Evolutionary conservation across 345 rosid genomes (phyloP), one percentile per base, ranked within the genome.

Genomic region (Rhodomyrtus tomentosa): DNA sequence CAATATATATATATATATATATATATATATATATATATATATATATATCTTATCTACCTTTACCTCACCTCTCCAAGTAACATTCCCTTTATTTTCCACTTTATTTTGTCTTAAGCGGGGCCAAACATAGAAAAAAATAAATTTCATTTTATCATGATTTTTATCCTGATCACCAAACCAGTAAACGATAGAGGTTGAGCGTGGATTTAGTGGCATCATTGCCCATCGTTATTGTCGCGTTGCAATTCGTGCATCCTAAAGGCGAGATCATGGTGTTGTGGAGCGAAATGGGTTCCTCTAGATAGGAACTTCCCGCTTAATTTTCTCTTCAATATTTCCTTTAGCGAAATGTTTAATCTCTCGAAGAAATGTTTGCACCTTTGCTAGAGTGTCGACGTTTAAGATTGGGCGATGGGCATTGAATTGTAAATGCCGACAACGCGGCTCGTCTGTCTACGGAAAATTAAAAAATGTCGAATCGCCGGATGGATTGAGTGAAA

Each of bases 351-450:
- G 8, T 59, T n/a, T 56, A 29, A 20, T 0, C 73, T 29, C 40
- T 27, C 5, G 0, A 59, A 0, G 15, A 29, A 59, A 27, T n/a
- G 15, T 29, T 59, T 1, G 2, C 73, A 14, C 0, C 0, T 59
- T 29, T 59, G 10, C 2, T 59, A 3, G 10, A 59, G 38, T 0
- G 5, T 59, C 10, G 10, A 14, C 12, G 14, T 32, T 59, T 27
- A 15, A 59, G 29, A 59, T 59, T 3, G 0, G 2, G 9, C 2
- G 9, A 0, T 59, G 5, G 73, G 38, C 73, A 59, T 1, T 1
- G 5, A 21, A 59, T 29, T 6, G 21, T 15, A 29, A 59, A 58
- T 27, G 72, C 73, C 10, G 16, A 3, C 6, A 0, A 14, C 27
- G 40, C 16, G 40, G 40, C 40, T 59, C 40, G 32, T 59, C 3